Percentiles rank a stretch among this genome's conserved stretches.
phyloP scores from a whole-genome alignment of 2,329 filamentous ascomycete species.

The Raffaelea ambrosiae region DNA sequence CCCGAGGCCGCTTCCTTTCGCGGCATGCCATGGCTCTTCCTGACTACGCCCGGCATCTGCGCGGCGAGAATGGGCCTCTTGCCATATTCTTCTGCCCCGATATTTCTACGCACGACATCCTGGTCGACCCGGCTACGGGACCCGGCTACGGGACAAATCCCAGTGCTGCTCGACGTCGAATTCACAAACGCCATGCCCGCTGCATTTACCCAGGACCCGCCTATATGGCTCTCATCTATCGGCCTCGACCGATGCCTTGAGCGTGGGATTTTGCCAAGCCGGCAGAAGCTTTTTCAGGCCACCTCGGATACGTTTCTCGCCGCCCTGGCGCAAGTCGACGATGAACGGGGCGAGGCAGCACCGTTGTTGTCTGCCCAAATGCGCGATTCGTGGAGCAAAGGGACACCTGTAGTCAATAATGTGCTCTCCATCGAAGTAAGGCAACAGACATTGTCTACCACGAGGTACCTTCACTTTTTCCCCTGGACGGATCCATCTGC shows the following conservation, averaged over 20 bases:
- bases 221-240: constrained; percentile 29
- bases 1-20: constrained; percentile 22
- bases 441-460: neutral
- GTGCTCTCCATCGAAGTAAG: neutral
- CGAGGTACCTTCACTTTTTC: neutral
- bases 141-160: constrained; percentile 24
- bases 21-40: constrained; percentile 23
- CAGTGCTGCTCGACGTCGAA: constrained; percentile 29
- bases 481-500: neutral
- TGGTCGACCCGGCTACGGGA: too few relatives aligned
- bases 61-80: constrained; percentile 25
- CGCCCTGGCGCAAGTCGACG: neutral
- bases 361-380: neutral
- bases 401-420: neutral
- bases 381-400: constrained; percentile 1
- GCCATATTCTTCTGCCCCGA: constrained; percentile 30
- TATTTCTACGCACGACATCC: constrained; percentile 28
- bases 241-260: neutral
- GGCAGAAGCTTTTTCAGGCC: neutral
- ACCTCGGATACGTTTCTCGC: neutral
- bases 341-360: neutral
- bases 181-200: constrained; percentile 31
- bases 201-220: constrained; percentile 22
- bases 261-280: neutral
- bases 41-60: constrained; percentile 19